Conservation (phyloP, 1,139 yeast species). For the Debaryomycetaceae sp. region DNA sequence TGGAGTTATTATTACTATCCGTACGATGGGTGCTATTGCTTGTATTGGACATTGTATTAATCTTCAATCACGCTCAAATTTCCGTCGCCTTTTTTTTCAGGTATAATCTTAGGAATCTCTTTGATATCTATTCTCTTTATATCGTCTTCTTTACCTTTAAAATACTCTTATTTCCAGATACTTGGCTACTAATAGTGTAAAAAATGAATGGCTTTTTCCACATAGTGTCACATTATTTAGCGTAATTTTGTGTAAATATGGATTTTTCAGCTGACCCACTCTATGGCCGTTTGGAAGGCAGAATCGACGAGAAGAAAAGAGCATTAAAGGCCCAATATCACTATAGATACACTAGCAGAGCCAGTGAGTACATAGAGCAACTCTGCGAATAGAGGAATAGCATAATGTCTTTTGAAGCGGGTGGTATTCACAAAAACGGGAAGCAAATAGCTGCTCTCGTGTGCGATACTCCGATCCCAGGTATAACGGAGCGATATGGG, state of each 20-base stretch:
- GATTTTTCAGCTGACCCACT: background rate
- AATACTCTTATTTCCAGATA: background rate
- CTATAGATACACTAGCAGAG: too few species aligned
- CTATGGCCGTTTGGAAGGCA: background rate
- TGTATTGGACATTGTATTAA: background rate
- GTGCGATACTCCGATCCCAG: constrained; percentile 41
- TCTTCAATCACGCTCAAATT: background rate
- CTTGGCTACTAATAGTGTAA: too few species aligned
- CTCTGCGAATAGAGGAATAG: too few species aligned
- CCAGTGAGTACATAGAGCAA: too few species aligned
- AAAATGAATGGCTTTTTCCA: background rate
- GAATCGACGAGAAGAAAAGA: too few species aligned
- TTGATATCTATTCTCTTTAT: background rate
- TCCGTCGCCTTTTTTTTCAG: background rate
- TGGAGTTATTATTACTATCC: constrained; percentile 6
- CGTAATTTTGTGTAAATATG: constrained; percentile 4
- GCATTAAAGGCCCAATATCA: too few species aligned
- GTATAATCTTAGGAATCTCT: too few species aligned
- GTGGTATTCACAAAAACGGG: background rate
- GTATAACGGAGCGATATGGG: constrained; percentile 33
- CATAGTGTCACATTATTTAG: background rate
- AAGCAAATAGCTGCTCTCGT: constrained; percentile 45
- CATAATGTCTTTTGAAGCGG: background rate
- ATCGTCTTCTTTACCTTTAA: background rate
- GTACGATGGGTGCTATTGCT: background rate